A percentile compares a stretch with the other conserved stretches of the same genome.
Evolutionary conservation across 1,284 basidiomycete species (phyloP).

Genomic region (Moesziomyces parantarcticus): DNA sequence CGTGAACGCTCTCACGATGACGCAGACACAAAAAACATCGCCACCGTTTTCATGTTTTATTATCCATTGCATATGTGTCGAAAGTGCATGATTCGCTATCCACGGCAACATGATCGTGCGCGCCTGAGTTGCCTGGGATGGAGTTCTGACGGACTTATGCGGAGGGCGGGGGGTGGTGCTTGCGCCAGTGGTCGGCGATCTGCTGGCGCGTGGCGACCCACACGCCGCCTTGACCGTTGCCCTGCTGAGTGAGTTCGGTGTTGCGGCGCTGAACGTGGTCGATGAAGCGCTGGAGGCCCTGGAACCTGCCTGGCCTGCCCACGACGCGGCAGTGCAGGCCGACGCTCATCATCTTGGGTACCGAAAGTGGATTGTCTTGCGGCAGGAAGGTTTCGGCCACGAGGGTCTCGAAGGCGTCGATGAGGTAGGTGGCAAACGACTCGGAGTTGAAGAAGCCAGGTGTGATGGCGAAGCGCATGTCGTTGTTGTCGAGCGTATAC

Average conservation of each 20-base stretch:
- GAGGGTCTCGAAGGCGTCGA: slow-evolving; percentile 68
- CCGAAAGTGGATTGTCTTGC: slow-evolving; percentile 27
- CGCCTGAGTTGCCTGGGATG: not conserved
- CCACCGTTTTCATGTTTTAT: not conserved
- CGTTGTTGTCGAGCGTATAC: slow-evolving; percentile 68
- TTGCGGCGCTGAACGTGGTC: slow-evolving; percentile 63
- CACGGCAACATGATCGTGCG: not conserved
- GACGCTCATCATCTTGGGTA: slow-evolving; percentile 69
- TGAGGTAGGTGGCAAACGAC: slow-evolving; percentile 68
- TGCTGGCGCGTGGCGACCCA: slow-evolving; percentile 69
- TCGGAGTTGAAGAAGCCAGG: slow-evolving; percentile 68
- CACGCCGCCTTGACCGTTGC: slow-evolving; percentile 58
- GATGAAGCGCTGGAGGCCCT: slow-evolving; percentile 68
- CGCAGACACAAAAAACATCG: not conserved
- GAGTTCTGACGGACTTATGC: not conserved
- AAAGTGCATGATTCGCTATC: not conserved
- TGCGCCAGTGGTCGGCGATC: slow-evolving; percentile 69
- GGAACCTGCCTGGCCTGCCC: slow-evolving; percentile 69
- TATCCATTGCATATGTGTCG: not conserved
- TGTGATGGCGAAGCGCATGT: slow-evolving; percentile 68
- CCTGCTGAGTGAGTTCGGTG: slow-evolving; percentile 45
- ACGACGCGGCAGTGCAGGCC: slow-evolving; percentile 69
- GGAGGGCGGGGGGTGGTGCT: slow-evolving; percentile 62
- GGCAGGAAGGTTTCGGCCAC: slow-evolving; percentile 63
- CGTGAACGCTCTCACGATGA: slow-evolving; percentile 5